These are phyloP conservation scores for Fusarium ramigenum DNA, from an alignment of 2,329 filamentous ascomycete genomes.

Conservation along the genomic window DNA sequence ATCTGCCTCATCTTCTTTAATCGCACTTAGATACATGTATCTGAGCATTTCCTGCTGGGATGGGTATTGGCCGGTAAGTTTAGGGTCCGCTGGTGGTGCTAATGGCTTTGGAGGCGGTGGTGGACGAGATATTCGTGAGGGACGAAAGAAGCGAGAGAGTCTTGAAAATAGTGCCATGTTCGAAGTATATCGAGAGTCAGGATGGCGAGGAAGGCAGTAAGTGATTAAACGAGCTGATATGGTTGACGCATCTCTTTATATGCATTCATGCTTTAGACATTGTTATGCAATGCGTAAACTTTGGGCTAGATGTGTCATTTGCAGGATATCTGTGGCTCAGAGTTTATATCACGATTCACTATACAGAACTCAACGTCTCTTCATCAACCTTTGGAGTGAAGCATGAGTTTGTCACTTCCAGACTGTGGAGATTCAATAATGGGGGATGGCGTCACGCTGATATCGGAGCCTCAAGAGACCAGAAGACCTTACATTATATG, in stretches of 20 bases:
- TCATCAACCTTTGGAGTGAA: no score
- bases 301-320: background rate
- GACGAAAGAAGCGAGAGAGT: background rate
- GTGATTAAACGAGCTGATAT: background rate
- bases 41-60: background rate
- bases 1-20: no score
- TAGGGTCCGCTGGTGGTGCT: background rate
- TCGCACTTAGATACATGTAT: no score
- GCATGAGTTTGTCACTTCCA: background rate
- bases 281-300: background rate
- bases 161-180: background rate
- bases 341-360: background rate
- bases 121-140: background rate
- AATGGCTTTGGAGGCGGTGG: background rate
- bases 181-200: background rate
- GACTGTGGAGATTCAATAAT: background rate
- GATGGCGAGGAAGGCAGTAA: background rate
- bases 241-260: background rate
- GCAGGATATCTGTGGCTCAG: background rate
- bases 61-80: background rate
- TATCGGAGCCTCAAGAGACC: background rate
- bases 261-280: background rate
- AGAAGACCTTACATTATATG: background rate
- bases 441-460: background rate
- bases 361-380: background rate